Conservation (phyloP, 176 grass and related monocot species). For the Puya raimondii region DNA sequence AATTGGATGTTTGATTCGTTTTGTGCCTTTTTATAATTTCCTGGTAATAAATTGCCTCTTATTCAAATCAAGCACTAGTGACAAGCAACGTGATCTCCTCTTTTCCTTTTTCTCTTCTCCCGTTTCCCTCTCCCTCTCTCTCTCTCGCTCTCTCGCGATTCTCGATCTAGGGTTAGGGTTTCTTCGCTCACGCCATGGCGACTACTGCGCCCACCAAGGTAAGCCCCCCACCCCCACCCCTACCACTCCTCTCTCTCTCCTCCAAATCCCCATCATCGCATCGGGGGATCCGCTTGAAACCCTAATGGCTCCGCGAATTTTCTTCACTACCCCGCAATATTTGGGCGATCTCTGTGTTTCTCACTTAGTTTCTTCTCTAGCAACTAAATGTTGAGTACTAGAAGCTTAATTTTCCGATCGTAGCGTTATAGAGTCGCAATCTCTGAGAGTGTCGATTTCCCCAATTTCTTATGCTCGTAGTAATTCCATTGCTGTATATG, state of each 20-base stretch:
- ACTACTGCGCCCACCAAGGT: conserved; percentile 32
- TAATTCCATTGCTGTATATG: too few species aligned
- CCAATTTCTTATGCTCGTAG: background rate
- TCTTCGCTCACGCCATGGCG: conserved; percentile 22
- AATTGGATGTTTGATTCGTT: too few species aligned
- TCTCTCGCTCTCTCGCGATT: conserved; percentile 1
- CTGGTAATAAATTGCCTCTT: too few species aligned
- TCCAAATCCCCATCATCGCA: background rate
- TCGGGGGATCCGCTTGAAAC: background rate
- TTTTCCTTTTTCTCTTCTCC: background rate
- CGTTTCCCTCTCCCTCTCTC: background rate
- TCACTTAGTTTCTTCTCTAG: conserved; percentile 11
- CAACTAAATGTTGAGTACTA: background rate
- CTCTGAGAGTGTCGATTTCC: background rate
- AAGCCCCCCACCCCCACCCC: background rate
- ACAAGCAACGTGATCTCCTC: background rate
- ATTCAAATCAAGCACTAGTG: background rate
- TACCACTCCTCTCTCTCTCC: background rate
- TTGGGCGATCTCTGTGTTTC: conserved; percentile 3
- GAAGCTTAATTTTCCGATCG: background rate
- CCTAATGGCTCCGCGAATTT: background rate
- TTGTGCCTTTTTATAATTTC: too few species aligned
- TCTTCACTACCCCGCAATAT: background rate
- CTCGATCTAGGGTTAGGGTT: conserved; percentile 6
- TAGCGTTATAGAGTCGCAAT: background rate